Evolutionary conservation across 2,329 filamentous ascomycete genomes (phyloP), one percentile per base, ranked within the genome.

Genomic region (Colletotrichum sp.): DNA sequence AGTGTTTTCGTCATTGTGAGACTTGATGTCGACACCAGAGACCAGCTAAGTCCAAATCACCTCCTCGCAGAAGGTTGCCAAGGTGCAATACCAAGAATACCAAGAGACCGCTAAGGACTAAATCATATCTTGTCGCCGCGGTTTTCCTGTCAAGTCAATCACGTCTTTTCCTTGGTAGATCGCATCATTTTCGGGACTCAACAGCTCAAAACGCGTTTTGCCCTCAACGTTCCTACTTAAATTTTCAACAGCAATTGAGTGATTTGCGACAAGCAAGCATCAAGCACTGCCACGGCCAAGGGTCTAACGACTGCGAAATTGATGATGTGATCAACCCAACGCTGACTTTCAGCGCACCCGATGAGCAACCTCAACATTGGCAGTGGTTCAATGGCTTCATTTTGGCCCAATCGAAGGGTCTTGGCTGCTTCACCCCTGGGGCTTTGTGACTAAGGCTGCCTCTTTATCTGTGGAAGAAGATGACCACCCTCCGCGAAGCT

Each of bases 81-180:
- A 76, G 73, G 44, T 18, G 32, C 24, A 12, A 9, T 64, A 68
- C 73, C 73, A 72, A 68, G 73, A 57, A 72, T 68, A 76, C 69
- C 64, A 72, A 76, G 73, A 57, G 63, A 64, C 39, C 69, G 57
- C 64, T 68, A 64, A 39, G 2, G 32, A n/a, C n/a, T 8, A 5
- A 10, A 16, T n/a, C 15, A 13, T 18, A 44, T 28, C 60, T 39
- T 64, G 39, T 30, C 68, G 24, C 57, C 26, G 24, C 30, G 32
- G 7, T 13, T 12, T 49, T 15, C 21, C n/a, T 21, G 18, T 30
- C 39, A 6, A 18, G 2, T 15, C 10, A 16, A 76, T 72, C 69
- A 72, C 73, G 73, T 52, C 69, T 76, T 76, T 75, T 32, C 32
- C 63, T 72, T 72, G 63, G 69, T 72, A 63, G 6, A 72, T 76